Evolutionary conservation across 352 stramenopile genomes (phyloP).

Genomic region (Globisporangium parvum): DNA sequence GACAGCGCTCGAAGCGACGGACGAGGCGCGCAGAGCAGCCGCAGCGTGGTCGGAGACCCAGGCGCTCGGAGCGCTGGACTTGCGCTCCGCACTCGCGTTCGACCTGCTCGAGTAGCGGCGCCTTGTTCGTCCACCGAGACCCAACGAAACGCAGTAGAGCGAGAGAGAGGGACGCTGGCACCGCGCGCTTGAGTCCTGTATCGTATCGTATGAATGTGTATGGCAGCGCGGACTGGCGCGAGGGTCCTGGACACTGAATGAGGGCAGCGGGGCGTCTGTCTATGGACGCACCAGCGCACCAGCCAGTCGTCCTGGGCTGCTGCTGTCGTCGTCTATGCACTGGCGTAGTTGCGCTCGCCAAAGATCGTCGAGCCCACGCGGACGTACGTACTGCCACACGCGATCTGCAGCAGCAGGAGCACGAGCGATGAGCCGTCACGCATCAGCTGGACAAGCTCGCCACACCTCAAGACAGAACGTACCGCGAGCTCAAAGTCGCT

Average conservation of each 20-base stretch:
- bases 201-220: too few relatives aligned
- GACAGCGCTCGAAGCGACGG: slow-evolving; percentile 18
- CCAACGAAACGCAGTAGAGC: background rate
- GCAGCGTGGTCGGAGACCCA: slow-evolving; percentile 46
- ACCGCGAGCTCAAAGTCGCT: slow-evolving; percentile 95
- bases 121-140: background rate
- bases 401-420: slow-evolving; percentile 64
- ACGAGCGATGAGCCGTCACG: slow-evolving; percentile 1
- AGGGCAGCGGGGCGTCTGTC: background rate
- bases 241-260: background rate
- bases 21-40: slow-evolving; percentile 36
- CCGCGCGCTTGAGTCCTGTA: too few relatives aligned
- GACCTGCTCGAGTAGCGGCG: slow-evolving; percentile 44
- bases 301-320: background rate
- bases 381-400: slow-evolving; percentile 93
- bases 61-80: slow-evolving; percentile 21
- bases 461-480: slow-evolving; percentile 8
- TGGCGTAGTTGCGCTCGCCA: slow-evolving; percentile 90
- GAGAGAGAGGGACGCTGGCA: too few relatives aligned
- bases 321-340: slow-evolving; percentile 4
- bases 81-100: slow-evolving; percentile 63
- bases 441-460: too few relatives aligned
- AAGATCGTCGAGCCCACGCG: slow-evolving; percentile 98
- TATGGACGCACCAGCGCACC: background rate
- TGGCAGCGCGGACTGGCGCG: too few relatives aligned